Base-by-base conservation (phyloP, 2,329 filamentous ascomycete species). In the Claviceps humidiphila region DNA sequence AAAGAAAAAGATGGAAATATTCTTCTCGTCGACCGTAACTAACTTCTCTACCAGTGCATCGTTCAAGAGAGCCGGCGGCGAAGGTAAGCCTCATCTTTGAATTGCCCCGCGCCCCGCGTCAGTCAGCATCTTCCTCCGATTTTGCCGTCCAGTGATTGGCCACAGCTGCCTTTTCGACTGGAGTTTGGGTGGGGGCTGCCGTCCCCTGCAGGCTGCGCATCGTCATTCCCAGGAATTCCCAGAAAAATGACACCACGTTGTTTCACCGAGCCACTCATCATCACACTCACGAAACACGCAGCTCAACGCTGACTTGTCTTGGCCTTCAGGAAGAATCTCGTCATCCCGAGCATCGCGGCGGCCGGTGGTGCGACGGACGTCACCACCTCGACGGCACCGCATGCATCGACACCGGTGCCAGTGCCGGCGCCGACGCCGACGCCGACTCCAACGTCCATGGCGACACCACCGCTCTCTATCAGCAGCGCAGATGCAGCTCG, bases 51-150 rank as follows among this genome's bases (percentile, higher is more conserved):
- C 54, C 60, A 69, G 65, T 89, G 85, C 68, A 74, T 84, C 52
- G 81, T 87, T 24, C 83, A 84, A 58, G 83, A 94, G 68, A 91
- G 87, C 72, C 87, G 89, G 60, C 81, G 89, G 61, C 84, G 89
- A 76, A 89, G 87, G 85, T 89, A 70, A 80, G 84, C 81, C 17
- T 16, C 22, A 26, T 26, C 45, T 52, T 45, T 47, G 22, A 46
- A 46, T 53, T 47, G 40, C 40, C 42, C 50, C 30, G 42, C 48
- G 47, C 17, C 26, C 26, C n/a, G 13, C 47, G 16, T 39, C 38
- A 49, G 16, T 24, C 47, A 16, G 17, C 17, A 34, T 4, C 37
- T 41, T 9, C 7, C n/a, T 17, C 39, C 39, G 30, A 11, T 11
- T 34, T 34, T 34, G 9, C 30, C 30, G 30, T 34, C 30, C 30